Percentiles rank a stretch among this genome's conserved stretches.
These are phyloP conservation scores for Alternaria angustiovoidea DNA, from an alignment of 2,329 filamentous ascomycete species.

Conservation along the genomic window DNA sequence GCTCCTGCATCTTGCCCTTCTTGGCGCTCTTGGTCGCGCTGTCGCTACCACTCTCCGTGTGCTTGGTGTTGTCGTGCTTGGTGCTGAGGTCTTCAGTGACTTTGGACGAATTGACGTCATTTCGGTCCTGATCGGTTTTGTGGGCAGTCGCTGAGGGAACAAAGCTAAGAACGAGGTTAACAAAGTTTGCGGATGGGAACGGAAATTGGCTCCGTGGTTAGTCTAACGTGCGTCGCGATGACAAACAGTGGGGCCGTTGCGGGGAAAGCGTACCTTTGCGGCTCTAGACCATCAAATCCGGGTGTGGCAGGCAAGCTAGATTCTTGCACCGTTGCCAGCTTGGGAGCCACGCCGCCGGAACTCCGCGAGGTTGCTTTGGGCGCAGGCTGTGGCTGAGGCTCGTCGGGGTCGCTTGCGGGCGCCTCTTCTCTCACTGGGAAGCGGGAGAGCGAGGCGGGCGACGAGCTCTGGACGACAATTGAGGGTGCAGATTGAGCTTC, in stretches of 20 bases:
- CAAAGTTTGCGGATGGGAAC: constrained; percentile 25
- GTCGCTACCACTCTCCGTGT: constrained; percentile 71
- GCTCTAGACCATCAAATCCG: constrained; percentile 52
- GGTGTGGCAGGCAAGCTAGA: constrained; percentile 78
- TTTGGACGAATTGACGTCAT: constrained; percentile 55
- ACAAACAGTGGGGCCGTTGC: constrained; percentile 40
- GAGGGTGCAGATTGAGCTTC: constrained; percentile 49
- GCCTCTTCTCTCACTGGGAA: constrained; percentile 40
- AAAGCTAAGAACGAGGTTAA: constrained; percentile 32
- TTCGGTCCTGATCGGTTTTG: constrained; percentile 51
- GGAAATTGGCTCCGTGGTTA: constrained; percentile 28
- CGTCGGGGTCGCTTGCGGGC: constrained; percentile 46
- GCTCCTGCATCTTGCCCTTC: constrained; percentile 55
- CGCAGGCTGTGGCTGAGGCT: constrained; percentile 33
- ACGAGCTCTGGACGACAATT: constrained; percentile 57
- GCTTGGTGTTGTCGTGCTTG: constrained; percentile 50
- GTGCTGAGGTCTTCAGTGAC: constrained; percentile 57
- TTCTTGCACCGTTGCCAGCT: constrained; percentile 91
- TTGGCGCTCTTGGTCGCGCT: constrained; percentile 55
- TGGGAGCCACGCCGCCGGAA: constrained; percentile 64
- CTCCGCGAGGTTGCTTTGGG: constrained; percentile 59
- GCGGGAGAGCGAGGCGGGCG: constrained; percentile 50
- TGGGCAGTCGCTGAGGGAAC: constrained; percentile 25
- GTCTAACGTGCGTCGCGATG: constrained; percentile 36
- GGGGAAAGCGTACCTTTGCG: constrained; percentile 43